These are phyloP conservation scores for Kodamaea anthophila DNA, from an alignment of 1,139 yeast genomes.

Conservation along the genomic window DNA sequence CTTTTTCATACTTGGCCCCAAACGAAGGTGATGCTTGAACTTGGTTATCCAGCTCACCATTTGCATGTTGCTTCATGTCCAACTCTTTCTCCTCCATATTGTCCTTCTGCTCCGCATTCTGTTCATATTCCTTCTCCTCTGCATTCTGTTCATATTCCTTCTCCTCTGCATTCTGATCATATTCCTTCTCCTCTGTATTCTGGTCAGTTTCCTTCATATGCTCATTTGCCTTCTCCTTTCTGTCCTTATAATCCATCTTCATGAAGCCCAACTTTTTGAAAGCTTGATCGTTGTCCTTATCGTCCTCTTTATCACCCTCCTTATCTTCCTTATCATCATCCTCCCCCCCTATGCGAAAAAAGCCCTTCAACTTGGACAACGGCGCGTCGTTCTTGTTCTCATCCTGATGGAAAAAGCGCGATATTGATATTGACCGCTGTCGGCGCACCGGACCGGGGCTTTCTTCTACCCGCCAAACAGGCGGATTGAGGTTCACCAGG, in stretches of 20 bases:
- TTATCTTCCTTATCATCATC: not conserved
- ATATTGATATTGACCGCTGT: conserved; percentile 15
- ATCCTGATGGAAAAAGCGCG: conserved; percentile 15
- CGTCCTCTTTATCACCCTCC: not conserved
- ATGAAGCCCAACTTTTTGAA: not conserved
- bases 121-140: not conserved
- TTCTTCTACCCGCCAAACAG: conserved; percentile 1
- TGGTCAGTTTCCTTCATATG: too few relatives aligned
- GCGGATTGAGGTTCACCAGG: conserved; percentile 1
- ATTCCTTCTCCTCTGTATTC: too few relatives aligned
- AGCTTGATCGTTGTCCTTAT: not conserved
- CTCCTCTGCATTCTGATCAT: not conserved
- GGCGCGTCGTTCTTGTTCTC: conserved; percentile 7
- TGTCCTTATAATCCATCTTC: not conserved
- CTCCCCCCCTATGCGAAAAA: not conserved
- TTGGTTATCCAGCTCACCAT: too few relatives aligned
- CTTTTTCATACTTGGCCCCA: not conserved
- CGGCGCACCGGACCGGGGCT: conserved; percentile 6
- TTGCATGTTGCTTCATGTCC: not conserved
- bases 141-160: not conserved
- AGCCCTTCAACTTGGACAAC: conserved; percentile 1
- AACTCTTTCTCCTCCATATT: not conserved
- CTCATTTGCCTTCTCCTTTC: not conserved
- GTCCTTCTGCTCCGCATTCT: not conserved
- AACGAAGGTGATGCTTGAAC: too few relatives aligned